Base-by-base conservation (phyloP, 1,139 yeast genomes). In the Diutina mesorugosa region DNA sequence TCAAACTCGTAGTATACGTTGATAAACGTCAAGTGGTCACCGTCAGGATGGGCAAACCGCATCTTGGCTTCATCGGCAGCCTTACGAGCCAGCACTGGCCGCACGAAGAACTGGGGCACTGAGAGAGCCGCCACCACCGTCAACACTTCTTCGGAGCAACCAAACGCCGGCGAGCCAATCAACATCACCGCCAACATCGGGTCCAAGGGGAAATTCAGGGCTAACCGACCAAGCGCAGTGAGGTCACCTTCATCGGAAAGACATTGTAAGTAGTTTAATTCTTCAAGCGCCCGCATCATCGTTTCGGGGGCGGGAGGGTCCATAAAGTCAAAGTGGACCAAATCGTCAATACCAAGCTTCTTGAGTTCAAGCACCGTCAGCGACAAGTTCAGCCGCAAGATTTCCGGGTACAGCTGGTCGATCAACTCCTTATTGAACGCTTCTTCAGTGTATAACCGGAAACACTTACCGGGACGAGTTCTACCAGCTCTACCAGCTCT, bases 231-330 rank as follows among this genome's bases (percentile, higher is more conserved):
- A 60, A 93, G 75, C 0, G 93, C 79, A 0, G 99, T 93, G 63
- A 93, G 74, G 59, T 86, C 86, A 59, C 99, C 99, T 55, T 90
- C 95, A 67, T 93, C 97, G 61, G 90, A 90, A 58, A 93, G 78
- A 73, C 98, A 93, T 32, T 85, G 85, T 60, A 93, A 76, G 67
- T 90, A 93, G 67, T 93, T 91, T 66, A 93, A 79, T 70, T 93
- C 99, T 71, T 93, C 99, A 63, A 93, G 76, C 0, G 99, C 98
- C 69, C 98, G 81, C 98, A 93, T 91, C 99, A 93, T 93, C 8
- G 99, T 93, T 71, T 93, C 99, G 5, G 98, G 98, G 1, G 99
- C 98, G n/a, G 99, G 99, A 8, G 99, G 98, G 67, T 93, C 99
- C 97, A 93, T 93, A 66, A 93, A 93, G 69, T 93, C 99, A 67